These are phyloP conservation scores for Leccinum broughii DNA, from an alignment of 768 basidiomycete species.

Conservation along the genomic window DNA sequence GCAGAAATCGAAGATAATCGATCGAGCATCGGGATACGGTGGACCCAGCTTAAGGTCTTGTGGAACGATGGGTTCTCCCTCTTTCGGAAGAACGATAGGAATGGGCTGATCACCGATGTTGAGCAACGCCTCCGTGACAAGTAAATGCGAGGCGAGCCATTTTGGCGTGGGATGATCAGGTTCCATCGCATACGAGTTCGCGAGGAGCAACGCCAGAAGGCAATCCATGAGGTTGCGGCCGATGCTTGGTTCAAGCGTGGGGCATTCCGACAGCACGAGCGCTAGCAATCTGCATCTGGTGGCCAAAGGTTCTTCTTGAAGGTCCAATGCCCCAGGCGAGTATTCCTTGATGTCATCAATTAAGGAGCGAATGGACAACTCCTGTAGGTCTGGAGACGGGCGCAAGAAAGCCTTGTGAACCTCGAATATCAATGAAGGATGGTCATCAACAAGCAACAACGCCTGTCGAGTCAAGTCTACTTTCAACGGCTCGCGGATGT, in stretches of 20 bases:
- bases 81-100: constrained; percentile 63
- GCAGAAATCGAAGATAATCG: constrained; percentile 73
- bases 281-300: constrained; percentile 86
- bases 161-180: constrained; percentile 63
- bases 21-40: constrained; percentile 57
- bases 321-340: constrained; percentile 62
- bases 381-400: constrained; percentile 55
- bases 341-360: constrained; percentile 76
- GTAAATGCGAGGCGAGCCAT: constrained; percentile 86
- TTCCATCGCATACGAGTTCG: constrained; percentile 51
- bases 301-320: constrained; percentile 73
- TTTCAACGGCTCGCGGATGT: constrained; percentile 64
- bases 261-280: constrained; percentile 74
- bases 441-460: constrained; percentile 79
- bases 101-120: constrained; percentile 73
- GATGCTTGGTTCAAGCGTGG: constrained; percentile 54
- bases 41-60: constrained; percentile 62
- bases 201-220: constrained; percentile 64
- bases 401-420: constrained; percentile 80
- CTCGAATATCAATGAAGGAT: constrained; percentile 87
- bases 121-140: constrained; percentile 84
- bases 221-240: constrained; percentile 66
- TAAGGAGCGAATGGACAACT: constrained; percentile 67
- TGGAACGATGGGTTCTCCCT: constrained; percentile 59
- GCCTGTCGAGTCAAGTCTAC: constrained; percentile 66